phyloP scores from a whole-genome alignment of 2,329 filamentous ascomycete species.

The Penicillium sp. region DNA sequence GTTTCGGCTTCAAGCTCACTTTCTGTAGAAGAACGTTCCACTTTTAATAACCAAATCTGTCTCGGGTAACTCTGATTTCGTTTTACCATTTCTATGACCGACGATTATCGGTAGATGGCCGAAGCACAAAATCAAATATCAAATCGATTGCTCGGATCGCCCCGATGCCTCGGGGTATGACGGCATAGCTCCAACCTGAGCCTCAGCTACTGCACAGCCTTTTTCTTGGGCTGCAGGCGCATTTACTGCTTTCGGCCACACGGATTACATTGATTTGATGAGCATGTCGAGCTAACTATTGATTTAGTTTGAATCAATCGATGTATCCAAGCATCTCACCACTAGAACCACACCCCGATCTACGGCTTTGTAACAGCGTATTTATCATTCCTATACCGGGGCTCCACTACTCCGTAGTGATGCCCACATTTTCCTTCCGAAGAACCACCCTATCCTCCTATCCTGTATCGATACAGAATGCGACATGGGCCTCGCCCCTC shows the following conservation, averaged over 20 bases:
- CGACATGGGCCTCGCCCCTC: constrained; percentile 14
- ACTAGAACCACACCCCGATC: neutral
- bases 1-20: neutral
- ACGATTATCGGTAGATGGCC: neutral
- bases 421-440: constrained; percentile 13
- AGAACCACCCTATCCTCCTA: constrained; percentile 11
- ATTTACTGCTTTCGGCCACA: neutral
- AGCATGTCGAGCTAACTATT: neutral
- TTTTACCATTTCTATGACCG: neutral
- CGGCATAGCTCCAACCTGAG: constrained; percentile 19
- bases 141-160: constrained; percentile 20
- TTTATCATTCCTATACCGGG: neutral
- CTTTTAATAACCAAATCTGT: neutral
- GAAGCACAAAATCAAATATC: neutral
- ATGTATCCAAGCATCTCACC: neutral
- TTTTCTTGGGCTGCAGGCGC: neutral
- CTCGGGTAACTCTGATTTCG: neutral
- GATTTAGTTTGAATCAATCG: neutral
- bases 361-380: neutral
- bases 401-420: constrained; percentile 11
- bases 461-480: constrained; percentile 6
- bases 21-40: neutral
- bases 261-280: neutral
- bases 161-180: constrained; percentile 17
- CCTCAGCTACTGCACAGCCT: constrained; percentile 12